Conservation (phyloP, 1,284 basidiomycete species). For the Cryptococcus amylolentus region DNA sequence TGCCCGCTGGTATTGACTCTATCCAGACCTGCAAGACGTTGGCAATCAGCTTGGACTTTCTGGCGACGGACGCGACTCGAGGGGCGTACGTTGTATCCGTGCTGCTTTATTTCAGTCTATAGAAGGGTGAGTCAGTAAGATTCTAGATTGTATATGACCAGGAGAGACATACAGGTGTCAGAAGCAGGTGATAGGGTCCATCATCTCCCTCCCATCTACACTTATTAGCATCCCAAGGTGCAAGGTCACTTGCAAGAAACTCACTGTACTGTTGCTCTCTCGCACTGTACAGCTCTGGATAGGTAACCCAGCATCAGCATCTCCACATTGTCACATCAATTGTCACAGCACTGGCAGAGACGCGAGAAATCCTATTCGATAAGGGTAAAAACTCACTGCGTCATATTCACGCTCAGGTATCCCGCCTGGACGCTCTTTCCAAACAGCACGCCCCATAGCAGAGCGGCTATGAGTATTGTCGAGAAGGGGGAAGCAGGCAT, state of each 20-base stretch:
- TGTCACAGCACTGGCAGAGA: neutral
- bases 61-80: neutral
- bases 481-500: no score
- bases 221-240: neutral
- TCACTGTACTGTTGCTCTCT: slow-evolving; percentile 21
- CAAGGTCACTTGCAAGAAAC: slow-evolving; percentile 2
- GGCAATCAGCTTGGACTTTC: neutral
- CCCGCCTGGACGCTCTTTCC: slow-evolving; percentile 2
- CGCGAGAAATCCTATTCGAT: neutral
- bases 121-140: neutral
- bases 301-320: neutral
- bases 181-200: slow-evolving; percentile 45
- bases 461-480: no score
- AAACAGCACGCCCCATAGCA: no score
- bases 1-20: slow-evolving; percentile 32
- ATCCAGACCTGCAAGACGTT: slow-evolving; percentile 35
- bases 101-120: slow-evolving; percentile 35
- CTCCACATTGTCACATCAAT: neutral
- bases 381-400: slow-evolving; percentile 8
- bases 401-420: slow-evolving; percentile 16
- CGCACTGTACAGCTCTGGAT: slow-evolving; percentile 24
- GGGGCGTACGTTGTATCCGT: slow-evolving; percentile 42
- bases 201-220: slow-evolving; percentile 43
- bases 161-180: slow-evolving; percentile 37
- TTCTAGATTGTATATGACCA: neutral